Evolutionary conservation across 345 rosid species (phyloP).

Genomic region (Citrus australasica): DNA sequence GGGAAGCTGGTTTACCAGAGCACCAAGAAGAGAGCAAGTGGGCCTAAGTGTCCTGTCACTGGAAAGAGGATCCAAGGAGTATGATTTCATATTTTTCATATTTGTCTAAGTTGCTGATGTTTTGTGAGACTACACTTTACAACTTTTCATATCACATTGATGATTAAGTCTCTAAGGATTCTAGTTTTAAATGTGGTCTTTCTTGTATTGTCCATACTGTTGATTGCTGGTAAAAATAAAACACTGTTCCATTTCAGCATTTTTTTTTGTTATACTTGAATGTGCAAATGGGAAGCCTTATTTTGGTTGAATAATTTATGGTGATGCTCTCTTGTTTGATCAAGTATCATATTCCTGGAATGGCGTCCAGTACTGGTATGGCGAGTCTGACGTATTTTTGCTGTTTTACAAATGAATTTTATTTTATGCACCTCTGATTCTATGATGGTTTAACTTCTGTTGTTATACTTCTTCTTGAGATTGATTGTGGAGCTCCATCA

Average conservation of each 20-base stretch:
- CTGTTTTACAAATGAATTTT: neutral
- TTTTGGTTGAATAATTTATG: neutral
- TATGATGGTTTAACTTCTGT: neutral
- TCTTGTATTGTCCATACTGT: too few species aligned
- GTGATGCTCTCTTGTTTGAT: neutral
- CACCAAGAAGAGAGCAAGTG: slow-evolving; percentile 41
- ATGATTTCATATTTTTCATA: neutral
- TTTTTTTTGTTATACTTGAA: neutral
- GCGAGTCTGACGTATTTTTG: neutral
- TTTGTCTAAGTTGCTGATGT: neutral
- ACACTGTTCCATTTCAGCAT: neutral
- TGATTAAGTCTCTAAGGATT: neutral
- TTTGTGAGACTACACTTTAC: neutral
- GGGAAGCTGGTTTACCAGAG: slow-evolving; percentile 44
- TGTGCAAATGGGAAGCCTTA: neutral
- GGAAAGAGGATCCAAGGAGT: slow-evolving; percentile 49
- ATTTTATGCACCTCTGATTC: neutral
- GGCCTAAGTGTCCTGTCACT: slow-evolving; percentile 44
- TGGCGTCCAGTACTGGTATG: neutral
- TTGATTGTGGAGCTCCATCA: neutral
- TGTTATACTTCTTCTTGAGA: neutral
- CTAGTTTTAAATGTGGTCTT: neutral
- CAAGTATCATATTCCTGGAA: neutral
- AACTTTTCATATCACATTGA: neutral
- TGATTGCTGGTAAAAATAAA: neutral